These are phyloP conservation scores for Acrocalymma vagum DNA, from an alignment of 2,329 filamentous ascomycete species.

Conservation along the genomic window DNA sequence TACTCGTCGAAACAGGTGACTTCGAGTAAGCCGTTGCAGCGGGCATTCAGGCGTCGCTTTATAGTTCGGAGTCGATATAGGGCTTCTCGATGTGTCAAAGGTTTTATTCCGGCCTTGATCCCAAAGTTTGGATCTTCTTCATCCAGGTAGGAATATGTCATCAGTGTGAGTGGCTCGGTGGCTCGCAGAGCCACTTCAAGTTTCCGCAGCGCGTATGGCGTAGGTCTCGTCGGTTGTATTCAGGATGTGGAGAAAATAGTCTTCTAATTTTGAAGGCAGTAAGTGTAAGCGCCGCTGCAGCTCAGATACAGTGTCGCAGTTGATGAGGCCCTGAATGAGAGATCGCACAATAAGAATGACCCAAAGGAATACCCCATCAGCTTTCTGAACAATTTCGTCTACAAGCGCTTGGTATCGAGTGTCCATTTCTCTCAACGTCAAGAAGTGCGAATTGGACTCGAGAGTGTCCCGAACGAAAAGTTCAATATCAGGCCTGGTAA, in stretches of 20 bases:
- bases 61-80: neutral
- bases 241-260: conserved; percentile 5
- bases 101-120: conserved; percentile 2
- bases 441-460: too few relatives aligned
- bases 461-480: conserved; percentile 3
- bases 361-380: conserved; percentile 16
- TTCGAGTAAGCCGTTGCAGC: conserved; percentile 5
- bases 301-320: conserved; percentile 4
- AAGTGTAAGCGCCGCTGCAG: conserved; percentile 1
- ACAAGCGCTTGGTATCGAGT: conserved; percentile 1
- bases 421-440: too few relatives aligned
- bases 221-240: neutral
- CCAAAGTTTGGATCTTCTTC: conserved; percentile 4
- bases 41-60: neutral
- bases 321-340: neutral
- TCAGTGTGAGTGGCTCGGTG: conserved; percentile 1
- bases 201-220: neutral
- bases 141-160: conserved; percentile 1
- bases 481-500: neutral
- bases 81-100: conserved; percentile 1
- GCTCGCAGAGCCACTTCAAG: conserved; percentile 2
- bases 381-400: conserved; percentile 3
- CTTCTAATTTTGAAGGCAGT: conserved; percentile 7
- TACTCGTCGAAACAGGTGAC: neutral
- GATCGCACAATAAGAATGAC: conserved; percentile 5